These are phyloP conservation scores for Capniomyces stellatus DNA, from an alignment of 371 early-diverging fungal genomes.

Conservation along the genomic window DNA sequence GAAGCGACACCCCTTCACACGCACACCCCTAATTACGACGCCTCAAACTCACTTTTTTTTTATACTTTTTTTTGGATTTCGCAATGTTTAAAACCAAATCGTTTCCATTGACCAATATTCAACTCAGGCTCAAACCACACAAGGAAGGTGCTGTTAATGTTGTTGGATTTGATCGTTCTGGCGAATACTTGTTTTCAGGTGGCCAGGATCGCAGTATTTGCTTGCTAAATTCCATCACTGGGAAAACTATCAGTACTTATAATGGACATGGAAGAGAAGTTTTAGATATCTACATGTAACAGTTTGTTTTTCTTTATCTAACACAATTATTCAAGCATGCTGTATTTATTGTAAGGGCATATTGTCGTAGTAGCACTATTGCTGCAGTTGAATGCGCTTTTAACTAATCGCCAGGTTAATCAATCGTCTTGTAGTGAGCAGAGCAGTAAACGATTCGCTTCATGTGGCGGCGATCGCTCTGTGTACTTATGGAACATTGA, in stretches of 20 bases:
- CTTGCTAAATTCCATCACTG: neutral
- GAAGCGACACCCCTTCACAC: too few species aligned
- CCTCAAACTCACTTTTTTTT: too few species aligned
- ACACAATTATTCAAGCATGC: neutral
- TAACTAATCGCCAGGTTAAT: too few species aligned
- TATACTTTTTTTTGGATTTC: too few species aligned
- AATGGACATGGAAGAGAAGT: slow-evolving; percentile 1
- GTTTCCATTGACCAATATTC: neutral
- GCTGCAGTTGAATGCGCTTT: too few species aligned
- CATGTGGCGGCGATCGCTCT: slow-evolving; percentile 58
- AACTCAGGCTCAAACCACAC: neutral
- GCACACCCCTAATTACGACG: too few species aligned
- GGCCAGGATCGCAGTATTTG: neutral
- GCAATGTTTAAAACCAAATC: too few species aligned
- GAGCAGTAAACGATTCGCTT: slow-evolving; percentile 61
- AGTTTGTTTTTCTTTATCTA: neutral
- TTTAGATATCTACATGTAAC: neutral
- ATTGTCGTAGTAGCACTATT: too few species aligned
- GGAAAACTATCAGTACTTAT: neutral
- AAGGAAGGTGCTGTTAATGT: neutral
- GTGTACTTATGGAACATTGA: slow-evolving; percentile 72
- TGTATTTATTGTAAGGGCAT: too few species aligned
- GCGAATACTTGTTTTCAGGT: neutral
- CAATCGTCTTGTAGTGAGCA: too few species aligned
- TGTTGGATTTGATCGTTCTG: neutral